phyloP scores from a whole-genome alignment of 208 protist genomes.

The Leishmania braziliensis region DNA sequence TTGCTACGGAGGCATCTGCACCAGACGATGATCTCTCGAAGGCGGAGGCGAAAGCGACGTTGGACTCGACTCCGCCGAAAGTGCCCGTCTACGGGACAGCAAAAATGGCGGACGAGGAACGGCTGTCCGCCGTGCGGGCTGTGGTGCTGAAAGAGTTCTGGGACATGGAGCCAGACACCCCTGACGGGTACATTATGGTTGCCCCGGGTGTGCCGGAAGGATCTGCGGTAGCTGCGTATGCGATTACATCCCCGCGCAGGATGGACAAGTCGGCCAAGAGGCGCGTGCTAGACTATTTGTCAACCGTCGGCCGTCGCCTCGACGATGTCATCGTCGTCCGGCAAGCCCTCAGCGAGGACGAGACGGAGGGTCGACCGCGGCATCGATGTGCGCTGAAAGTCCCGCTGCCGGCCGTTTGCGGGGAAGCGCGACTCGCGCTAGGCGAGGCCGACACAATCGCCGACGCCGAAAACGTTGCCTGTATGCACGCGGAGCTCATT shows the following conservation, averaged over 20 bases:
- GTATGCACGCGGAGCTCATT: constrained; percentile 91
- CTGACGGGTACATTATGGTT: constrained; percentile 78
- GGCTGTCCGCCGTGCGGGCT: constrained; percentile 15
- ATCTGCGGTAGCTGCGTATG: constrained; percentile 17
- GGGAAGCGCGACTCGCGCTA: constrained; percentile 71
- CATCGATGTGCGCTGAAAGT: constrained; percentile 59
- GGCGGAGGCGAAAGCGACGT: background rate
- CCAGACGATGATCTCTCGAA: background rate
- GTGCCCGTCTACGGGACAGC: background rate
- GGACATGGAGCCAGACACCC: constrained; percentile 59
- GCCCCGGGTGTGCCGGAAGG: constrained; percentile 35
- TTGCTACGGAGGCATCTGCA: constrained; percentile 7
- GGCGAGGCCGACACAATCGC: constrained; percentile 63
- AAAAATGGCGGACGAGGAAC: background rate
- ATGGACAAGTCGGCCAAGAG: constrained; percentile 54
- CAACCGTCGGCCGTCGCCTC: constrained; percentile 63
- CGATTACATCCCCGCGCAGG: constrained; percentile 23
- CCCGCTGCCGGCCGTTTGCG: constrained; percentile 71
- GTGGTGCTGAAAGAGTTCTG: constrained; percentile 54
- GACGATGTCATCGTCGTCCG: constrained; percentile 69
- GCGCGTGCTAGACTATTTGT: constrained; percentile 70
- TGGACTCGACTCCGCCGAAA: background rate
- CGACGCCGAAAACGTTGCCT: constrained; percentile 76
- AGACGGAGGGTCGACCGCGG: constrained; percentile 31
- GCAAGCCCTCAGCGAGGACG: constrained; percentile 47